phyloP scores from a whole-genome alignment of 345 rosid genomes.

The Salix koriyanagi region DNA sequence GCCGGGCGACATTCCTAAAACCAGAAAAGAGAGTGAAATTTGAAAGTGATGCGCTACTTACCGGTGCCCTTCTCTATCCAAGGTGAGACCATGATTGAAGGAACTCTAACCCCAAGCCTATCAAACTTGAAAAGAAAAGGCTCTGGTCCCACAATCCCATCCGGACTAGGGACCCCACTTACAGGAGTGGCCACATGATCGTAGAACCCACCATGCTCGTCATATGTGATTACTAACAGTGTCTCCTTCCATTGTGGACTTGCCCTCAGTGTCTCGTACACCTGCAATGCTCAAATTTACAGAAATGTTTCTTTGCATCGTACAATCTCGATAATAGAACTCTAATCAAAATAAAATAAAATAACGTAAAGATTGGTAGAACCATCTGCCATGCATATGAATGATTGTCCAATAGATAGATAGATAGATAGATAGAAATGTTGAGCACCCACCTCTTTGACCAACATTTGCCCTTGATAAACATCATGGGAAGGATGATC shows the following conservation, averaged over 20 bases:
- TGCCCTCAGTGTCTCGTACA: slow-evolving; percentile 77
- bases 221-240: slow-evolving; percentile 72
- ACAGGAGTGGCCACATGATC: slow-evolving; percentile 93
- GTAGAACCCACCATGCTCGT: slow-evolving; percentile 87
- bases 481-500: slow-evolving; percentile 97
- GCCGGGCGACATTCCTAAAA: not conserved
- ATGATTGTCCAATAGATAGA: too few species aligned
- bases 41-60: slow-evolving; percentile 9
- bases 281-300: slow-evolving; percentile 2
- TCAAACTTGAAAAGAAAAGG: slow-evolving; percentile 68
- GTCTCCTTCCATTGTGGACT: slow-evolving; percentile 94
- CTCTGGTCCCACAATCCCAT: slow-evolving; percentile 75
- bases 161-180: slow-evolving; percentile 75
- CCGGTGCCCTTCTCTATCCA: slow-evolving; percentile 88
- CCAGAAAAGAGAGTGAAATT: not conserved
- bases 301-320: not conserved
- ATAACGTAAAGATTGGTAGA: not conserved
- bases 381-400: not conserved
- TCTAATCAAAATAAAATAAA: too few species aligned
- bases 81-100: slow-evolving; percentile 72
- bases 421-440: not conserved
- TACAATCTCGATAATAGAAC: not conserved
- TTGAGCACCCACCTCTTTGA: slow-evolving; percentile 59
- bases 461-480: slow-evolving; percentile 72
- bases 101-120: slow-evolving; percentile 78